These are phyloP conservation scores for Aspergillus saccharolyticus DNA, from an alignment of 495 filamentous ascomycete species.

Conservation along the genomic window DNA sequence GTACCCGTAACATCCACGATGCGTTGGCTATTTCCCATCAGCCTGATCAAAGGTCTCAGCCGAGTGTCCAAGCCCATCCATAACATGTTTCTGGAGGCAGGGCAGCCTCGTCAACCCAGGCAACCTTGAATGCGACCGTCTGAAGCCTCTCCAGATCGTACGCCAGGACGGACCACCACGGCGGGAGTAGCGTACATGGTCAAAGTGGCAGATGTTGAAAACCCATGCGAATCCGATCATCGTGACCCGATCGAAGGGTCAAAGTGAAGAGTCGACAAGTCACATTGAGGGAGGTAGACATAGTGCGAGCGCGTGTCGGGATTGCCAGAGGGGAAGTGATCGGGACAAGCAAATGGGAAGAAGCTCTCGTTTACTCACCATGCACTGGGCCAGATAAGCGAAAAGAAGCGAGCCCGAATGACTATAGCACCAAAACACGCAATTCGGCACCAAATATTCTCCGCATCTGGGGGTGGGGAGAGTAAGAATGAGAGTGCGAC, in stretches of 20 bases:
- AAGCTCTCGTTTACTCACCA: constrained; percentile 28
- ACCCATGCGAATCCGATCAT: not conserved
- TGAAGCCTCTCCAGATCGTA: constrained; percentile 3
- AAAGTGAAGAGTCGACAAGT: not conserved
- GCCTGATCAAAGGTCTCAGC: not conserved
- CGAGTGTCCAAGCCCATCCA: not conserved
- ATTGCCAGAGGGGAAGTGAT: constrained; percentile 5
- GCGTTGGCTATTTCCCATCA: not conserved
- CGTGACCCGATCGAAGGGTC: not conserved
- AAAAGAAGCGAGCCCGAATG: constrained; percentile 27
- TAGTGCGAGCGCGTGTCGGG: constrained; percentile 9
- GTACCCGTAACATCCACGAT: not conserved
- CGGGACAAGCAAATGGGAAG: constrained; percentile 18
- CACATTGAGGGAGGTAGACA: not conserved
- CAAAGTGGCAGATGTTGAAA: not conserved
- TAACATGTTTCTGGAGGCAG: not conserved
- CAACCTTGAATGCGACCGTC: constrained; percentile 19
- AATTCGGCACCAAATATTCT: constrained; percentile 18
- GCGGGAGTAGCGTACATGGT: not conserved
- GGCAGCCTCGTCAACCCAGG: not conserved
- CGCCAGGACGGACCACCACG: constrained; percentile 5
- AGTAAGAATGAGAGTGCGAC: constrained; percentile 16
- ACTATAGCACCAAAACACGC: constrained; percentile 26
- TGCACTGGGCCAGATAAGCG: constrained; percentile 27
- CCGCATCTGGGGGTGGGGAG: constrained; percentile 19